Evolutionary conservation across 768 basidiomycete genomes (phyloP).

Genomic region (Omphalotus guepiniiformis): DNA sequence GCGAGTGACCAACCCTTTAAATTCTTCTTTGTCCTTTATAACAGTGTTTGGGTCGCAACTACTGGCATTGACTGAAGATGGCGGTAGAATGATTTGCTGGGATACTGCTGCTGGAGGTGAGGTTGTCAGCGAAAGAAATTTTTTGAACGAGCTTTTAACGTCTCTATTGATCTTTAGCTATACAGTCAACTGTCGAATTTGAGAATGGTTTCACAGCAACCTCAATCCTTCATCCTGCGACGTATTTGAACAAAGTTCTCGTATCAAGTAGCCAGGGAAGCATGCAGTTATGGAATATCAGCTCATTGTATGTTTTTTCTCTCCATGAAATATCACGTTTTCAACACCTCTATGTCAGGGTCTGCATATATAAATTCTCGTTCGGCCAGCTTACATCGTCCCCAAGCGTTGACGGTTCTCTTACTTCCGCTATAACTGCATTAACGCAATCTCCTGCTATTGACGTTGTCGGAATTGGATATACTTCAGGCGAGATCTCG

Average conservation of each 20-base stretch:
- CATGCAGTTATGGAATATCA: conserved; percentile 93
- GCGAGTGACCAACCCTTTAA: conserved; percentile 63
- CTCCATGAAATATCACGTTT: neutral
- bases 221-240: conserved; percentile 84
- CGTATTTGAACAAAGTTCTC: conserved; percentile 94
- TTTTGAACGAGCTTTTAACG: neutral
- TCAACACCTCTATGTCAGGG: conserved; percentile 36
- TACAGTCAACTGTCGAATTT: conserved; percentile 71
- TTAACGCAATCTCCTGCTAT: conserved; percentile 92
- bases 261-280: conserved; percentile 77
- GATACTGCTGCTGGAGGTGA: conserved; percentile 58
- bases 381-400: conserved; percentile 46
- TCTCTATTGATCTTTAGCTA: conserved; percentile 32
- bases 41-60: conserved; percentile 79
- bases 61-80: conserved; percentile 76
- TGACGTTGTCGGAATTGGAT: conserved; percentile 93
- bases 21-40: conserved; percentile 54
- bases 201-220: conserved; percentile 84
- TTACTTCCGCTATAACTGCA: conserved; percentile 58
- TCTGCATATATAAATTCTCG: conserved; percentile 78
- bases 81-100: conserved; percentile 76
- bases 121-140: conserved; percentile 10
- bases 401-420: conserved; percentile 22
- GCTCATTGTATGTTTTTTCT: conserved; percentile 56
- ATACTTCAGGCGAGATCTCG: conserved; percentile 80